Evolutionary conservation across 495 filamentous ascomycete genomes (phyloP), one percentile per base, ranked within the genome.

Genomic region (Penicillium lagena): DNA sequence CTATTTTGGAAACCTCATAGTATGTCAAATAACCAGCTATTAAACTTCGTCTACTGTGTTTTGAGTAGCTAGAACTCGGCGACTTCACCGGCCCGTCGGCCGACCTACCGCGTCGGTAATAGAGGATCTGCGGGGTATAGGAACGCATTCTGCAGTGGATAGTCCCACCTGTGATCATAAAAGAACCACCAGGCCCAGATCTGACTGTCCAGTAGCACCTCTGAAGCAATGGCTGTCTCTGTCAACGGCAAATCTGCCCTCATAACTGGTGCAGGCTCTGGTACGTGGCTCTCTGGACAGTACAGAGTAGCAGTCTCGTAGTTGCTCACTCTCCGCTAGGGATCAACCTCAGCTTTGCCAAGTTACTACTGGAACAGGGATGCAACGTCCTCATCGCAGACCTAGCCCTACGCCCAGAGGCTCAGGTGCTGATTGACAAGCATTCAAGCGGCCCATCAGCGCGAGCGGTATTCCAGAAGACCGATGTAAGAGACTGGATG

Each of bases 361-460:
- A 67, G 28, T 57, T 80, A 14, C 73, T 87, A 22, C 68, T 85
- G 37, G 63, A 68, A 39, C 69, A 68, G 46, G 72, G 72, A 35
- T 86, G 82, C 67, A 82, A 78, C 50, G 80, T 86, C 39, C 59
- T 86, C 37, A 72, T 86, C 50, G 82, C 79, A 12, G 83, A 86
- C 54, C 58, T 86, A n/a, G 56, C 66, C 28, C 68, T 85, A 4
- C 81, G 78, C 14, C 80, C 80, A 1, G 81, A 85, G 62, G 83
- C 82, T 1, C 56, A 81, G 45, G 68, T 64, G 39, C 55, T 83
- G 2, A 61, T 85, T 30, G 67, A 79, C 36, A 60, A 71, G 28
- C 68, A 82, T 59, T 56, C 65, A 11, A 57, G 54, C 38, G 52
- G 22, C 22, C 22, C 55, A 4, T 58, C 64, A n/a, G 52, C 62